Percentiles rank a stretch among this genome's conserved stretches.
Evolutionary conservation across 23 red algal species (phyloP).

Genomic region (Gracilaria caudata): DNA sequence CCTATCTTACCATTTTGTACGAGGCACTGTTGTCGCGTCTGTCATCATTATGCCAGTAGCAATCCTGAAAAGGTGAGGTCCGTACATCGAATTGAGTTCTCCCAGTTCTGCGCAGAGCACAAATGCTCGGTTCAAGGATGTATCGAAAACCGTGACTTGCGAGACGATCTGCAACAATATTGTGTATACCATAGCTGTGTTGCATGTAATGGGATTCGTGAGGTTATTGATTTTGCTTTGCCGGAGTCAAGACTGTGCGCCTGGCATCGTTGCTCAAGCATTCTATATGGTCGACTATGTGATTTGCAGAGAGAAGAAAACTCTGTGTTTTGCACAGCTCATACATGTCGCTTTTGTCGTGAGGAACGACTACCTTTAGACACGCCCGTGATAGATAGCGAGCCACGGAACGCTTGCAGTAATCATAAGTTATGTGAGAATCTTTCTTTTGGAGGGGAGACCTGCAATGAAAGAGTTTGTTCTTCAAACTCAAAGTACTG

Average conservation of each 20-base stretch:
- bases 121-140: constrained; percentile 31
- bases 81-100: constrained; percentile 16
- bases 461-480: constrained; percentile 20
- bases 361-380: constrained; percentile 21
- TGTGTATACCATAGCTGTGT: constrained; percentile 29
- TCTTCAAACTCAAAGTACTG: constrained; percentile 3
- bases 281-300: constrained; percentile 7
- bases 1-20: constrained; percentile 11
- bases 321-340: constrained; percentile 3
- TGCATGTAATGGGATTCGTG: constrained; percentile 5
- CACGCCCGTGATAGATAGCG: neutral
- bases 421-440: constrained; percentile 26
- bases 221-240: constrained; percentile 13
- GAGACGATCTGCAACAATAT: neutral
- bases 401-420: constrained; percentile 39
- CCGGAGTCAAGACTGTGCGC: neutral
- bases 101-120: constrained; percentile 21
- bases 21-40: constrained; percentile 20
- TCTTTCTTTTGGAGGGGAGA: neutral
- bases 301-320: neutral
- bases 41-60: neutral
- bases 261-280: constrained; percentile 13
- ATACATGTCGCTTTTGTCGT: constrained; percentile 30
- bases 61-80: constrained; percentile 3
- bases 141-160: neutral